Base-by-base conservation (phyloP, 2,329 filamentous ascomycete species). In the Cladorrhinum sp. region DNA sequence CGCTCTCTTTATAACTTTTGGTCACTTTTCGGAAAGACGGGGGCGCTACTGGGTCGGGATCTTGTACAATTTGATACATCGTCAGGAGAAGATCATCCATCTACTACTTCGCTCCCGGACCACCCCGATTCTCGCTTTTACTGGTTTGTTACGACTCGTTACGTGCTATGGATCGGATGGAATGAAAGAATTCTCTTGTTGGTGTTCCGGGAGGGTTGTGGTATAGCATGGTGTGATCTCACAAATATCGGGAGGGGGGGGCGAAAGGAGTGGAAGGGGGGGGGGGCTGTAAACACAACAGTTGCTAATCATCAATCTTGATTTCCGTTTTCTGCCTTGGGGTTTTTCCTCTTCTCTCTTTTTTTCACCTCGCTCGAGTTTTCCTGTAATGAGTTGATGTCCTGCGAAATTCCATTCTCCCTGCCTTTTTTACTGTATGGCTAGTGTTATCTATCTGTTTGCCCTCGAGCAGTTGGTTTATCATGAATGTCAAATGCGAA, bases 41-140 rank as follows among this genome's bases (percentile, higher is more conserved):
- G 65, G 69, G 68, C 69, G 65, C 65, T 62, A 69, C 65, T 67
- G 67, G 70, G 68, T 69, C 72, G 70, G 70, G 65, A 71, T 70
- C 68, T 72, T 72, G 70, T 72, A 72, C 70, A 72, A 67, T 72
- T 69, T 69, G 68, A 69, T 69, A 68, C 67, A 69, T 65, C 64
- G 65, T 64, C 66, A 67, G 65, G 66, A 67, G 65, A 63, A 51
- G 59, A 62, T 62, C 61, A 62, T 66, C 64, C 55, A 64, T 64
- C 61, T 60, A 60, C 62, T 68, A 62, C 62, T 66, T 67, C 63
- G 60, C 59, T 61, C 48, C 56, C 56, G 48, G n/a, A 60, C 57
- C 50, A 55, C 54, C 32, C 54, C 52, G 29, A 41, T 58, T 64
- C 32, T 55, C 18, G 18, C 36, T 22, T 55, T 25, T 32, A 24